Conservation (phyloP, 2,329 filamentous ascomycete species). For the Dryadomyces quercus-mongolicae region DNA sequence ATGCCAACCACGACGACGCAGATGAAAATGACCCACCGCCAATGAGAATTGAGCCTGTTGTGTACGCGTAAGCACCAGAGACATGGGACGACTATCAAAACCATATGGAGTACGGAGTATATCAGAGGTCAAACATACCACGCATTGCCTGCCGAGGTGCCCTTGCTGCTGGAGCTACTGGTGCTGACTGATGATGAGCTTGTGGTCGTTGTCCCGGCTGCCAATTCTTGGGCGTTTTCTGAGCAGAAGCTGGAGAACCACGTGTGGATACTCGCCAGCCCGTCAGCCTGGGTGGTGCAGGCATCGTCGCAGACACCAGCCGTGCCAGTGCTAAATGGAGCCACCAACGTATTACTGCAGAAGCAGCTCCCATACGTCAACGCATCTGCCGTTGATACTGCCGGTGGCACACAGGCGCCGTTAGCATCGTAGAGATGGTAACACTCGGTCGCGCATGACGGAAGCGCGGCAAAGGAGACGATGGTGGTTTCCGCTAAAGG, state of each 20-base stretch:
- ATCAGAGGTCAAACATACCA: background rate
- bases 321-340: constrained; percentile 41
- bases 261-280: constrained; percentile 44
- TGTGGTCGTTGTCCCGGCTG: constrained; percentile 15
- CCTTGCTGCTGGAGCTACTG: background rate
- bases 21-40: constrained; percentile 73
- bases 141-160: background rate
- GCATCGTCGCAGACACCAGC: constrained; percentile 49
- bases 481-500: constrained; percentile 30
- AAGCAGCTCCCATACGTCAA: constrained; percentile 57
- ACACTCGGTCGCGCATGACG: constrained; percentile 49
- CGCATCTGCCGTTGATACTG: constrained; percentile 31
- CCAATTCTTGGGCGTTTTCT: constrained; percentile 25
- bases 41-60: constrained; percentile 55
- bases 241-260: constrained; percentile 63
- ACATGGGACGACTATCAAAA: constrained; percentile 4
- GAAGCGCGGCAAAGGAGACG: constrained; percentile 45
- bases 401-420: constrained; percentile 54
- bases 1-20: constrained; percentile 63
- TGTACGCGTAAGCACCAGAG: background rate
- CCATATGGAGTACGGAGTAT: too few species aligned
- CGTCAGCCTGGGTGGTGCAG: constrained; percentile 37
- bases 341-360: constrained; percentile 51
- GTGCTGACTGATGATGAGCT: background rate
- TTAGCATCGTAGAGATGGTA: constrained; percentile 57